These are phyloP conservation scores for Penicillium canariense DNA, from an alignment of 495 filamentous ascomycete species.

Conservation along the genomic window DNA sequence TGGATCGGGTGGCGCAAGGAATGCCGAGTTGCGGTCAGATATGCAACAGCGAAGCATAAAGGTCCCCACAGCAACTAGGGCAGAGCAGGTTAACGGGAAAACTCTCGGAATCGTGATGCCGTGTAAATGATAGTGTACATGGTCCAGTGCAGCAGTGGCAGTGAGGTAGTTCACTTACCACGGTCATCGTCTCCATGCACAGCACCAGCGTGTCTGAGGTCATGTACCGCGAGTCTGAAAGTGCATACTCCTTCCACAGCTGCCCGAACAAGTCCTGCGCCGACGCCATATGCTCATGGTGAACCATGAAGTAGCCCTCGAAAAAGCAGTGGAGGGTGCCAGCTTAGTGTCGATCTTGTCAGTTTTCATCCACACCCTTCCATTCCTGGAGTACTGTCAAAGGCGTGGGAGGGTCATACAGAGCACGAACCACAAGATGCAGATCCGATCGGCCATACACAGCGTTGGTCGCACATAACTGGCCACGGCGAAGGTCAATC, in stretches of 20 bases:
- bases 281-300: slow-evolving; percentile 59
- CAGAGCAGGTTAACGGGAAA: slow-evolving; percentile 11
- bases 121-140: not conserved
- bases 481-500: slow-evolving; percentile 47
- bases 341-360: slow-evolving; percentile 35
- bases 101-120: not conserved
- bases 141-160: not conserved
- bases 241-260: slow-evolving; percentile 85
- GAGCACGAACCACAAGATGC: slow-evolving; percentile 66
- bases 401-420: slow-evolving; percentile 39
- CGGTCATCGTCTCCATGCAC: slow-evolving; percentile 80
- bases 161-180: slow-evolving; percentile 45
- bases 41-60: slow-evolving; percentile 66
- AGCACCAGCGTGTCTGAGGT: slow-evolving; percentile 76
- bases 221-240: slow-evolving; percentile 81
- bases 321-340: slow-evolving; percentile 74
- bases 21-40: slow-evolving; percentile 56
- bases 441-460: slow-evolving; percentile 48
- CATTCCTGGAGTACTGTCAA: not conserved
- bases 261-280: slow-evolving; percentile 68
- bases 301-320: slow-evolving; percentile 78
- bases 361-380: slow-evolving; percentile 3
- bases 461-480: slow-evolving; percentile 47
- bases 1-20: slow-evolving; percentile 70
- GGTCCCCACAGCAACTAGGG: slow-evolving; percentile 71